Base-by-base conservation (phyloP, 2,329 filamentous ascomycete species). In the Cryoendolithus antarcticus region DNA sequence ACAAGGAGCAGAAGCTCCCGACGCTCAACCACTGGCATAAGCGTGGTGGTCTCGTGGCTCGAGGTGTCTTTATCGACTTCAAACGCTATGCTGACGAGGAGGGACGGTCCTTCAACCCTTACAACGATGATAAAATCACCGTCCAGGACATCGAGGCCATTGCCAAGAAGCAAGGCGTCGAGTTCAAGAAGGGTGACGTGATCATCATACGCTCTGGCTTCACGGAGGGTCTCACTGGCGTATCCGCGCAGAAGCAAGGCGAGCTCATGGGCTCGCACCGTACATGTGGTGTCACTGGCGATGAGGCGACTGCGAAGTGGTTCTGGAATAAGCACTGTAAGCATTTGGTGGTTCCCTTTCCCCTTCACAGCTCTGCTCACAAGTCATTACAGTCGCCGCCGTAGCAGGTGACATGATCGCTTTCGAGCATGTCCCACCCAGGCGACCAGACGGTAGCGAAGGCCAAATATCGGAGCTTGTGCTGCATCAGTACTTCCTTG, bases 51-150 rank as follows among this genome's bases (percentile, higher is more conserved):
- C 49, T 76, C 7, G 70, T 71, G 3, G 71, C 64, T 1, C 62
- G 75, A 2, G 74, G 71, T 4, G 68, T 77, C 1, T 58, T 79
- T 12, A 62, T 78, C 37, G 74, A 78, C 51, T 76, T 69, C 39
- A 64, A 62, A 36, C 47, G 57, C 7, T 84, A 78, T 69, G 75
- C 77, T 2, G 63, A 65, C 11, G 60, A 61, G 30, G 66, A 76
- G 34, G 69, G 67, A 28, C 70, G 79, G 38, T 49, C 64, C 35
- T 74, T 74, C 30, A 68, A 79, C 42, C 61, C 75, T 2, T 66
- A 71, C 45, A 75, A 72, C 10, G 40, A 44, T 27, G 48, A 59
- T 41, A 44, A 48, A 29, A 72, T 77, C 36, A 58, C 68, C 0
- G 50, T 69, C 1, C 52, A 54, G 0, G 55, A 59, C 1, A 56